Evolutionary conservation across 2,329 filamentous ascomycete species (phyloP), one percentile per base, ranked within the genome.

Genomic region (Neurospora sp.): DNA sequence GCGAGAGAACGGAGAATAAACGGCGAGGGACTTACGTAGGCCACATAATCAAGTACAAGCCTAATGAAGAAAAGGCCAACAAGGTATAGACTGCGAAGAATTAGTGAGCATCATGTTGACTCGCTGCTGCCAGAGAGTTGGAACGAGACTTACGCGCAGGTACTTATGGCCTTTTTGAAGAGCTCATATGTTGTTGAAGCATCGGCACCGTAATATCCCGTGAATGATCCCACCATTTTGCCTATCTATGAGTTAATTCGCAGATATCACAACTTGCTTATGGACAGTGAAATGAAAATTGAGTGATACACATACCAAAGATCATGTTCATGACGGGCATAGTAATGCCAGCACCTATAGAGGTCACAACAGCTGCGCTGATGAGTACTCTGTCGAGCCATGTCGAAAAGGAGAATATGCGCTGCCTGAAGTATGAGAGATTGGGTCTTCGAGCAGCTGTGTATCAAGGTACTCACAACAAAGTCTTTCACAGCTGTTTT

Each of bases 31-130:
- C 72, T 71, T 68, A 78, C 77, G 73, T 78, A 78, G 10, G 78
- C 74, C 8, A 77, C 66, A 43, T 92, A 93, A 70, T 86, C 86
- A 15, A 91, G 79, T 36, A 81, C 76, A 71, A 91, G 88, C 62
- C 89, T 87, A 13, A 82, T 90, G 46, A 92, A 78, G 76, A 93
- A 93, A 2, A 93, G 81, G 69, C 89, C 88, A 68, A 93, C 84
- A 73, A 93, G 87, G 76, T 89, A 92, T 0, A 93, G 82, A 75
- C 73, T 86, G 78, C 17, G 74, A 77, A 38, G 1, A 23, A 2
- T 46, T 40, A 67, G 67, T 70, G 5, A 68, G 52, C 4, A 43
- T 42, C n/a, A 52, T 19, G 68, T 83, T 80, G 10, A 84, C 73
- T 40, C 71, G 74, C 1, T 73, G 71, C 13, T 77, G 23, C 17